phyloP scores from a whole-genome alignment of 108 stramenopile genomes.

The Mayamaea pseudoterrestris region DNA sequence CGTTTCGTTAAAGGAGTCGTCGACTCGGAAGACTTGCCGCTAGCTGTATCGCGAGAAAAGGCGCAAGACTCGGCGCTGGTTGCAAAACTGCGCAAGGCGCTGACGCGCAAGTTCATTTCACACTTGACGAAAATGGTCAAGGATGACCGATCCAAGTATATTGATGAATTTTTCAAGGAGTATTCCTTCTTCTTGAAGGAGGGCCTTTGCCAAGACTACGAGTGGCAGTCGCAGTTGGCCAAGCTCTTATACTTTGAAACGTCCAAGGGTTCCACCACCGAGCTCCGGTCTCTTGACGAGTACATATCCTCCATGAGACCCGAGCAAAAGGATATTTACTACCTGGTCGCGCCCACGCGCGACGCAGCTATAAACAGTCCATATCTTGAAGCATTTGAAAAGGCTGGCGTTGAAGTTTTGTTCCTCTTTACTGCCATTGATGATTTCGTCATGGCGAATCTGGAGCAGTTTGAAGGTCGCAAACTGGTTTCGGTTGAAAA shows the following conservation, averaged over 20 bases:
- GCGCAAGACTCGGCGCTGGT: constrained; percentile 94
- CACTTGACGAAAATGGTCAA: constrained; percentile 74
- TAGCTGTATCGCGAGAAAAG: constrained; percentile 92
- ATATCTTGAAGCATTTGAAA: constrained; percentile 93
- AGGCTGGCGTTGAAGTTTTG: constrained; percentile 80
- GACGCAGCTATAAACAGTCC: constrained; percentile 89
- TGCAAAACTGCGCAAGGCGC: constrained; percentile 72
- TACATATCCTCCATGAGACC: constrained; percentile 87
- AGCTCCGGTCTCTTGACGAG: constrained; percentile 88
- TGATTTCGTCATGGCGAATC: constrained; percentile 96
- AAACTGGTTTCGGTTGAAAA: constrained; percentile 83
- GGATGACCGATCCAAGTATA: constrained; percentile 83
- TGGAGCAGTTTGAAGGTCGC: constrained; percentile 81
- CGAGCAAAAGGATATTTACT: constrained; percentile 97
- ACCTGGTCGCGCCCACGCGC: constrained; percentile 88
- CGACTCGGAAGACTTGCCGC: constrained; percentile 97
- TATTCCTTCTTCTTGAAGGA: constrained; percentile 96
- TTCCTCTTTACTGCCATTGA: constrained; percentile 94
- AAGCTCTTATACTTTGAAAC: constrained; percentile 95
- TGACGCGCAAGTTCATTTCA: constrained; percentile 81
- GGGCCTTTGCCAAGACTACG: constrained; percentile 86
- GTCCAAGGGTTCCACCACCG: constrained; percentile 57
- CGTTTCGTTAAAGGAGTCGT: constrained; percentile 93
- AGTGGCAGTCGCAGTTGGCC: constrained; percentile 76
- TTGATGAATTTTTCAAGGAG: constrained; percentile 85